These are phyloP conservation scores for Blastosporella zonata DNA, from an alignment of 1,284 basidiomycete species.

Conservation along the genomic window DNA sequence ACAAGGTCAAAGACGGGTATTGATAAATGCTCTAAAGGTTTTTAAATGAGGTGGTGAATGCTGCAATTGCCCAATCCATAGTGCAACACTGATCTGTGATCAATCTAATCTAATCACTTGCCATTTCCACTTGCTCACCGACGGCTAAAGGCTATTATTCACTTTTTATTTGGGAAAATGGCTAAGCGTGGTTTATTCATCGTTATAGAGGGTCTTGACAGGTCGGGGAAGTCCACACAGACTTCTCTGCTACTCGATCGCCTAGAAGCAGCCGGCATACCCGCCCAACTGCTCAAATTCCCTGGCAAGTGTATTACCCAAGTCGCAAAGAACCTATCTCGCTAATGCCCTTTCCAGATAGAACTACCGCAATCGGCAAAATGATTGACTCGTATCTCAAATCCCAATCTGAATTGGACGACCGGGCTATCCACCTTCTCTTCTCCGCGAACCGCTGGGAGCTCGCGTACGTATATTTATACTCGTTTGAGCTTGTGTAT, in stretches of 20 bases:
- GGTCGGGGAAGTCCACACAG: slow-evolving; percentile 91
- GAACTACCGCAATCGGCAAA: slow-evolving; percentile 87
- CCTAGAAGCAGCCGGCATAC: slow-evolving; percentile 39
- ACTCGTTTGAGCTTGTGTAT: neutral
- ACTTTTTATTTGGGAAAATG: slow-evolving; percentile 10
- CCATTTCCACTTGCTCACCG: too few species aligned
- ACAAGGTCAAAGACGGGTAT: too few species aligned
- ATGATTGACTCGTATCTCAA: slow-evolving; percentile 94
- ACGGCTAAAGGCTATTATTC: too few species aligned
- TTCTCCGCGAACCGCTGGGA: slow-evolving; percentile 99
- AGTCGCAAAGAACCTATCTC: slow-evolving; percentile 3
- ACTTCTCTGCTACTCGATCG: slow-evolving; percentile 56
- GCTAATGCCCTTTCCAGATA: slow-evolving; percentile 50
- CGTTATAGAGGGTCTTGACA: slow-evolving; percentile 91
- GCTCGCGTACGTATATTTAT: slow-evolving; percentile 54
- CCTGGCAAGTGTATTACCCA: slow-evolving; percentile 58
- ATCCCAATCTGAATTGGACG: slow-evolving; percentile 83
- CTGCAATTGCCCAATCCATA: too few species aligned
- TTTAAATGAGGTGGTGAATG: too few species aligned
- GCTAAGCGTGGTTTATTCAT: slow-evolving; percentile 74
- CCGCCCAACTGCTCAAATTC: slow-evolving; percentile 71
- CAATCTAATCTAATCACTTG: neutral
- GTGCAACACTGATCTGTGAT: neutral
- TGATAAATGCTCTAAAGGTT: too few species aligned
- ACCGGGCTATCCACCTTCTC: slow-evolving; percentile 89